phyloP scores from a whole-genome alignment of 495 filamentous ascomycete species.

The Friedmanniomyces endolithicus region DNA sequence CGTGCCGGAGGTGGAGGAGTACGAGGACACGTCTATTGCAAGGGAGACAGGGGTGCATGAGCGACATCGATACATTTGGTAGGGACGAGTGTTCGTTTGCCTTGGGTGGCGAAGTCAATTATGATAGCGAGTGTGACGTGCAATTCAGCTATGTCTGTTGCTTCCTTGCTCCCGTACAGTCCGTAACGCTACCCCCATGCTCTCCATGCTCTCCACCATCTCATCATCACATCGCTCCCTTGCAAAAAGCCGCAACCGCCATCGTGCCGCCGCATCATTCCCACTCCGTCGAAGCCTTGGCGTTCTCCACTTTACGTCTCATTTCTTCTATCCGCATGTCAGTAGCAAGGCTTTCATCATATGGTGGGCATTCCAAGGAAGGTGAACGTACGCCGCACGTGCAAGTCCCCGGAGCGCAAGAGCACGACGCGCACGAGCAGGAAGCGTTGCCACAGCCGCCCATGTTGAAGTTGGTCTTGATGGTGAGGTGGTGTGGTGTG shows the following conservation, averaged over 20 bases:
- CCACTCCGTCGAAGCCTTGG: no score
- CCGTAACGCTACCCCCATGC: no score
- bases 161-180: no score
- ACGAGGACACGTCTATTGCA: conserved; percentile 16
- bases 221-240: no score
- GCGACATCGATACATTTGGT: conserved; percentile 21
- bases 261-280: no score
- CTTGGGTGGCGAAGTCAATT: background rate
- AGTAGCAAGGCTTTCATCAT: no score
- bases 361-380: no score
- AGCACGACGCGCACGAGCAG: conserved; percentile 13
- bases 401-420: conserved; percentile 13
- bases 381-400: conserved; percentile 6
- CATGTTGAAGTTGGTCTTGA: conserved; percentile 11
- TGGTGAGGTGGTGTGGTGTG: background rate
- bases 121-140: no score
- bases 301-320: no score
- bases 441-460: conserved; percentile 16
- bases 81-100: background rate
- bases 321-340: no score
- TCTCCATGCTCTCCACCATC: no score
- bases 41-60: conserved; percentile 10
- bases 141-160: background rate
- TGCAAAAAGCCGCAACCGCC: no score
- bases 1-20: conserved; percentile 16